Evolutionary conservation across 495 filamentous ascomycete genomes (phyloP).

Genomic region (Hypoxylon trugodes): DNA sequence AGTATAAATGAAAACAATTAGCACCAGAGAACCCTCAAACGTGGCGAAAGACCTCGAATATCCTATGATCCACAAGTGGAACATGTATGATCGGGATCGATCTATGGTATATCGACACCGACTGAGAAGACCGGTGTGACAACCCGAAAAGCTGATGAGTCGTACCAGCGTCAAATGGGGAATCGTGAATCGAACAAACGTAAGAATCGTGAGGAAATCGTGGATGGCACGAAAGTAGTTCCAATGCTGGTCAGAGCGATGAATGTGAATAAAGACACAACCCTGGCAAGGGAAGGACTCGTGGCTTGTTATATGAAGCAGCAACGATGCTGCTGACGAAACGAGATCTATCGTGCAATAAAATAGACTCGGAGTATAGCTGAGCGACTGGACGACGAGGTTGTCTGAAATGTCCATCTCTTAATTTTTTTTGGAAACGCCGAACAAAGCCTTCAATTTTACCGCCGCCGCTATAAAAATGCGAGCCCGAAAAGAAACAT

Average conservation of each 20-base stretch:
- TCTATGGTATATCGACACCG: neutral
- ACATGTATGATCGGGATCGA: neutral
- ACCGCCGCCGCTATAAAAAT: slow-evolving; percentile 44
- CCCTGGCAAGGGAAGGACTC: neutral
- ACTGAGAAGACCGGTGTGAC: neutral
- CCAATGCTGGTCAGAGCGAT: neutral
- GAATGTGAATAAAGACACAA: neutral
- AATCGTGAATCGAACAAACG: slow-evolving; percentile 40
- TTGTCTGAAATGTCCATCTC: slow-evolving; percentile 27
- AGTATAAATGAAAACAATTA: slow-evolving; percentile 11
- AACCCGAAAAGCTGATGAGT: neutral
- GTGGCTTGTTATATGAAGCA: neutral
- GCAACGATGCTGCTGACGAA: neutral
- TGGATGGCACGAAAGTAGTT: slow-evolving; percentile 6
- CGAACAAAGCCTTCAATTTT: slow-evolving; percentile 38
- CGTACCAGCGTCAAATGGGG: slow-evolving; percentile 17
- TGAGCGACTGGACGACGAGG: slow-evolving; percentile 30
- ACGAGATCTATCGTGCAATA: slow-evolving; percentile 23
- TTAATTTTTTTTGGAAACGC: slow-evolving; percentile 44
- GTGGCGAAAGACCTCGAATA: slow-evolving; percentile 8
- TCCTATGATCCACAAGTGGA: neutral
- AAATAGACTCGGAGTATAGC: slow-evolving; percentile 20
- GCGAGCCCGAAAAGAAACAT: slow-evolving; percentile 39
- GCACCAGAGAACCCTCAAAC: slow-evolving; percentile 14
- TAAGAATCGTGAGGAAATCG: slow-evolving; percentile 35